Conservation (phyloP, 2,329 filamentous ascomycete genomes). For the Botrytis porri region DNA sequence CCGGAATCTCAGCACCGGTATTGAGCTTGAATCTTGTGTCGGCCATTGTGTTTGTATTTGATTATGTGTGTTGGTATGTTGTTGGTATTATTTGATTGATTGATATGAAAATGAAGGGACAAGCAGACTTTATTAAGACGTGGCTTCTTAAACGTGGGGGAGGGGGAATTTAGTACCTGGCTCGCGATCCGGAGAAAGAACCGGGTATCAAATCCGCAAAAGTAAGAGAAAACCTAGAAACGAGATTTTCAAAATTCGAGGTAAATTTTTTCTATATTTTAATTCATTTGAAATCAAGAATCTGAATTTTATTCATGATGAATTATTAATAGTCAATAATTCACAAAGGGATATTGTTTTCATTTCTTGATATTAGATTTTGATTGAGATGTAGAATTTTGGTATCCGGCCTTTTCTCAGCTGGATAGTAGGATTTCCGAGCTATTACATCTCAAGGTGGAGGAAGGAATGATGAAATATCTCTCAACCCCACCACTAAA, state of each 20-base stretch:
- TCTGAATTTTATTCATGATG: not conserved
- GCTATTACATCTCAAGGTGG: not conserved
- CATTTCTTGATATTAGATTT: not conserved
- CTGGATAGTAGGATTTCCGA: not conserved
- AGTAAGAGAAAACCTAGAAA: not conserved
- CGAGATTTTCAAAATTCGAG: not conserved
- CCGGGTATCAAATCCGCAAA: not conserved
- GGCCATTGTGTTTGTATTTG: constrained; percentile 11
- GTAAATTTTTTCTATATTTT: not conserved
- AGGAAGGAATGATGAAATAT: constrained; percentile 1
- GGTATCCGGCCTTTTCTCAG: not conserved
- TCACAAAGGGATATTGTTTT: not conserved
- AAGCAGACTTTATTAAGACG: not conserved
- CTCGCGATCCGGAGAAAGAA: not conserved
- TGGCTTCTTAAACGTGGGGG: constrained; percentile 12
- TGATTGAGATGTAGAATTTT: not conserved
- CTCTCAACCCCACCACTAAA: not conserved
- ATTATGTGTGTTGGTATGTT: not conserved
- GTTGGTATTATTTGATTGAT: not conserved
- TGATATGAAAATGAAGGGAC: not conserved
- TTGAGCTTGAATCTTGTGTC: constrained; percentile 36
- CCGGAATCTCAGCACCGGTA: constrained; percentile 38
- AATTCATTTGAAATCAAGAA: not conserved
- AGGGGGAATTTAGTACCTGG: not conserved
- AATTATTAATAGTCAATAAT: fast-evolving